Base-by-base conservation (phyloP, 2,329 filamentous ascomycete species). In the Diaporthe sp. region DNA sequence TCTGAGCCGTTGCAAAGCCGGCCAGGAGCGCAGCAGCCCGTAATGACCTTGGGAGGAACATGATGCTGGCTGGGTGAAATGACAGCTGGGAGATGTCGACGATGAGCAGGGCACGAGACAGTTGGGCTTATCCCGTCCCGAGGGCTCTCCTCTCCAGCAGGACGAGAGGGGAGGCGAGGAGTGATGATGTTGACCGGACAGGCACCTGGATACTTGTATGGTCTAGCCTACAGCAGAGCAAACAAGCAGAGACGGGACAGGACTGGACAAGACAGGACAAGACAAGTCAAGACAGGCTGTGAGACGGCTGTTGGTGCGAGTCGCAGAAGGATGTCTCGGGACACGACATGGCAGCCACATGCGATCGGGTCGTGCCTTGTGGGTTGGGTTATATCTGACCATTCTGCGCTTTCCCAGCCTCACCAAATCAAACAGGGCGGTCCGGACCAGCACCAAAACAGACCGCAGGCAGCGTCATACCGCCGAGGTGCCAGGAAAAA, bases 1-100 rank as follows among this genome's bases (percentile, higher is more conserved):
- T 84, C 76, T 84, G 83, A 9, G 81, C 82, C 7, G 77, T 51
- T 10, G 78, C 75, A 7, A 77, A 65, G 37, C 77, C 77, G 55
- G 77, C 75, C n/a, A 80, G 76, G 22, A 78, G 62, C 34, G 68
- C 39, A 22, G 76, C 72, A 34, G 75, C 77, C 53, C 75, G 77
- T 74, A 78, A 76, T 76, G 77, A 78, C 71, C 74, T 74, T 51
- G 77, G 62, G 42, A 79, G 77, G 46, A 79, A 70, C 80, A 82
- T 72, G 75, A 15, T 65, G 34, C 17, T 17, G 28, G 17, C 58
- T 22, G 25, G 15, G 37, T 39, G 3, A 15, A 7, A 25, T 15
- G 42, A 8, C 44, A 15, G 58, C 57, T 57, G 44, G 34, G 25
- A 62, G 58, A 42, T 25, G 65, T 12, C 12, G 44, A 25, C 31